A percentile compares a stretch with the other conserved stretches of the same genome.
phyloP scores from a whole-genome alignment of 352 stramenopile species.

The Phytophthora pseudosyringae region DNA sequence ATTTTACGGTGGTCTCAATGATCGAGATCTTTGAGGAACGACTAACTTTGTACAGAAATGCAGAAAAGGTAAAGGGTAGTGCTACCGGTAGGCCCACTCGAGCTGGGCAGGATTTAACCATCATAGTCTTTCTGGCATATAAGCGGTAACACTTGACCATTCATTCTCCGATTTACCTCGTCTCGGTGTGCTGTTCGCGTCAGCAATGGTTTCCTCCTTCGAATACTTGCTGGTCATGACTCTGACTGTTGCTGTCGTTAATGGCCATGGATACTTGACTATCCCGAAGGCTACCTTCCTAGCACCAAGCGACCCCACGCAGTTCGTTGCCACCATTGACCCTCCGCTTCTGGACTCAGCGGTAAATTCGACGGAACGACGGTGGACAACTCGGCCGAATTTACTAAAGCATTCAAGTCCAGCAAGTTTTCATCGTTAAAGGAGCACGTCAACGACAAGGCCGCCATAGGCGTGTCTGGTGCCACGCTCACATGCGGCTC shows the following conservation, averaged over 20 bases:
- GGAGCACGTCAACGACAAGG: constrained; percentile 34
- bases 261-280: constrained; percentile 34
- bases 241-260: constrained; percentile 12
- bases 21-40: no score
- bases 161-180: no score
- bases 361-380: constrained; percentile 27
- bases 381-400: constrained; percentile 30
- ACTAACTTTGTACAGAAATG: no score
- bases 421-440: constrained; percentile 36
- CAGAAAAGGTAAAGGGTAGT: no score
- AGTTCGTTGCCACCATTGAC: constrained; percentile 43
- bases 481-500: constrained; percentile 34
- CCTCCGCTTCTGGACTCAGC: constrained; percentile 29
- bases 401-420: constrained; percentile 30
- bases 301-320: constrained; percentile 25
- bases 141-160: no score
- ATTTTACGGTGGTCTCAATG: no score
- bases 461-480: constrained; percentile 24
- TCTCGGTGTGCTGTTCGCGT: no score
- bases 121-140: no score
- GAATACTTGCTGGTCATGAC: constrained; percentile 16
- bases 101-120: no score
- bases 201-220: no score
- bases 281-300: constrained; percentile 31
- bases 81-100: no score